These are phyloP conservation scores for Xylariaceae sp. DNA, from an alignment of 2,329 filamentous ascomycete species.

Conservation along the genomic window DNA sequence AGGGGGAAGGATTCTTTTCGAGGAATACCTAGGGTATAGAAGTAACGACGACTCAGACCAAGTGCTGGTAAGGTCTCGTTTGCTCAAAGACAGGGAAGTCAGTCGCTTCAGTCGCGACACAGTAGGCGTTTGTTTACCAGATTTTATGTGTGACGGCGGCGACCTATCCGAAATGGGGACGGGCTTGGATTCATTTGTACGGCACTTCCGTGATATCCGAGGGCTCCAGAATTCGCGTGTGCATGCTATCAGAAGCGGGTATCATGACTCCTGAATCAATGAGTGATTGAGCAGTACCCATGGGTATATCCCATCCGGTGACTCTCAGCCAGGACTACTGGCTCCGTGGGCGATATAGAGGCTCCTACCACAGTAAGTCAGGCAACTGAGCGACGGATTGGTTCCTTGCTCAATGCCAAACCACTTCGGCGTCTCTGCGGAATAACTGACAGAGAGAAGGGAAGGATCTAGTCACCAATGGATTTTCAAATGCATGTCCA, in stretches of 20 bases:
- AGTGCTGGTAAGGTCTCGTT: slow-evolving; percentile 34
- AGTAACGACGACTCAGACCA: slow-evolving; percentile 33
- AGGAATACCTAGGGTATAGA: slow-evolving; percentile 27
- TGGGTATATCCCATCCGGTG: background rate
- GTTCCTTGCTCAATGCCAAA: background rate
- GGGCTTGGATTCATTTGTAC: slow-evolving; percentile 11
- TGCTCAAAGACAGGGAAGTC: slow-evolving; percentile 26
- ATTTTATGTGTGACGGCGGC: slow-evolving; percentile 18
- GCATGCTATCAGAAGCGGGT: background rate
- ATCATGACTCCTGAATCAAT: background rate
- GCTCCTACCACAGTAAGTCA: slow-evolving; percentile 1
- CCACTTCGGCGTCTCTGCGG: background rate
- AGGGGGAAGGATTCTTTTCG: slow-evolving; percentile 1
- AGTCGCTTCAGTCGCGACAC: slow-evolving; percentile 27
- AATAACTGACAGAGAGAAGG: background rate
- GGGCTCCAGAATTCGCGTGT: background rate
- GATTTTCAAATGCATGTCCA: background rate
- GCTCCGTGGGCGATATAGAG: too few species aligned
- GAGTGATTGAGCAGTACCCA: background rate
- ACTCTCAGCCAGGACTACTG: background rate
- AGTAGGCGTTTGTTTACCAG: slow-evolving; percentile 25
- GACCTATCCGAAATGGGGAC: slow-evolving; percentile 23
- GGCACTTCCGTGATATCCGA: background rate
- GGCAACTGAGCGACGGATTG: background rate
- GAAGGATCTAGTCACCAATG: background rate